These are phyloP conservation scores for Solanum raphanifolium DNA, from an alignment of 257 asterid species.

Conservation along the genomic window DNA sequence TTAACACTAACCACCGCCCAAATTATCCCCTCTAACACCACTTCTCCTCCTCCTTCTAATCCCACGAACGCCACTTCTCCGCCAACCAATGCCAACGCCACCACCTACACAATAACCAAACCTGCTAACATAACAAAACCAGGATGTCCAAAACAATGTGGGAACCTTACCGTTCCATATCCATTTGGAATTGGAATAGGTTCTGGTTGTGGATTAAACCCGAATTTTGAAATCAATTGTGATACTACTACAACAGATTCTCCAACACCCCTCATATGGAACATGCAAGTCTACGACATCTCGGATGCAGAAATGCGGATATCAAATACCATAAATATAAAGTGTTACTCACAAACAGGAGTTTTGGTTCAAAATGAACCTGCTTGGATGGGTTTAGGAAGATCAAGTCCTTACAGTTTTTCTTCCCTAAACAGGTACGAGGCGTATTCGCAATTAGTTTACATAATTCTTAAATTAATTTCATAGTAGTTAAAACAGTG, in stretches of 20 bases:
- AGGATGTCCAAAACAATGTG: slow-evolving; percentile 25
- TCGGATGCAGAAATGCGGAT: slow-evolving; percentile 43
- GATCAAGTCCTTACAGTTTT: slow-evolving; percentile 30
- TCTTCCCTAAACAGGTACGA: slow-evolving; percentile 31
- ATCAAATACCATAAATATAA: slow-evolving; percentile 21
- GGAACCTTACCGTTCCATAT: slow-evolving; percentile 29
- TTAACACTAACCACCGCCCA: slow-evolving; percentile 15
- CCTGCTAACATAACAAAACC: slow-evolving; percentile 22
- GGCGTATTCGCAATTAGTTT: not conserved
- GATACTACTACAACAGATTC: slow-evolving; percentile 21
- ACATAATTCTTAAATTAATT: too few species aligned
- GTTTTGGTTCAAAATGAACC: not conserved
- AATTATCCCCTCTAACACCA: not conserved
- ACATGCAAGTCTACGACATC: slow-evolving; percentile 19
- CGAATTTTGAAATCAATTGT: slow-evolving; percentile 33
- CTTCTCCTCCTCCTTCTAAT: too few species aligned
- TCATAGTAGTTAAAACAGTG: too few species aligned
- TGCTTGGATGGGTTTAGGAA: not conserved
- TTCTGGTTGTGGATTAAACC: slow-evolving; percentile 20
- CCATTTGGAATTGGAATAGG: slow-evolving; percentile 31
- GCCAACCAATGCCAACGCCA: not conserved
- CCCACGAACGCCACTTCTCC: slow-evolving; percentile 14
- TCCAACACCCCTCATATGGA: slow-evolving; percentile 16
- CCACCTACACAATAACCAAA: slow-evolving; percentile 4
- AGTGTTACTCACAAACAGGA: slow-evolving; percentile 39